A percentile compares a stretch with the other conserved stretches of the same genome.
Evolutionary conservation across 1,284 basidiomycete genomes (phyloP).

Genomic region (Meripilus lineatus): DNA sequence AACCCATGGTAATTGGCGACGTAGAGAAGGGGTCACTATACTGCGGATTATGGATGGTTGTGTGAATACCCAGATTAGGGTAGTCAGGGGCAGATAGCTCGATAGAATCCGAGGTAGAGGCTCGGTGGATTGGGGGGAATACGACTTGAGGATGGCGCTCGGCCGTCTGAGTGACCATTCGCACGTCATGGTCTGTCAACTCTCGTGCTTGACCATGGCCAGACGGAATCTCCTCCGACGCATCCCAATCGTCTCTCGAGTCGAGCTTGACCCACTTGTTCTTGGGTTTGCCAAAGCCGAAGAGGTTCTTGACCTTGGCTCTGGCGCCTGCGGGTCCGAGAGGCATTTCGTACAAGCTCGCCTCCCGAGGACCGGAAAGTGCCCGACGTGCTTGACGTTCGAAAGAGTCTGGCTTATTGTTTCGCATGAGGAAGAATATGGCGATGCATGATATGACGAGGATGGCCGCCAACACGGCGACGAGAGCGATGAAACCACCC

Average conservation of each 20-base stretch:
- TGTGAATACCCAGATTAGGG: neutral
- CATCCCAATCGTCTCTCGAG: constrained; percentile 26
- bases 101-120: constrained; percentile 14
- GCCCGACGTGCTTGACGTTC: constrained; percentile 23
- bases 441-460: constrained; percentile 27
- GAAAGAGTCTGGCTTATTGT: constrained; percentile 24
- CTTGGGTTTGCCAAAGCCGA: constrained; percentile 15
- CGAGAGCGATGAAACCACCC: constrained; percentile 29
- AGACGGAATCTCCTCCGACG: constrained; percentile 16
- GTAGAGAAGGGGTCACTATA: constrained; percentile 16
- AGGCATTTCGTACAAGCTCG: constrained; percentile 16
- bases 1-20: constrained; percentile 14
- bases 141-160: constrained; percentile 4
- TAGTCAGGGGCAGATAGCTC: constrained; percentile 8
- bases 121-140: constrained; percentile 3
- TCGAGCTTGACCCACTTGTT: constrained; percentile 25
- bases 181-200: constrained; percentile 7
- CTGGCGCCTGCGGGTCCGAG: constrained; percentile 22
- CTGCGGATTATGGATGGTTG: constrained; percentile 2
- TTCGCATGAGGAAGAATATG: constrained; percentile 32
- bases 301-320: constrained; percentile 22
- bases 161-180: constrained; percentile 6
- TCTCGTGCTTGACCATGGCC: constrained; percentile 2
- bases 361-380: constrained; percentile 18
- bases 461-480: constrained; percentile 28